Conservation (phyloP, 495 filamentous ascomycete species). For the Tuber aestivum region DNA sequence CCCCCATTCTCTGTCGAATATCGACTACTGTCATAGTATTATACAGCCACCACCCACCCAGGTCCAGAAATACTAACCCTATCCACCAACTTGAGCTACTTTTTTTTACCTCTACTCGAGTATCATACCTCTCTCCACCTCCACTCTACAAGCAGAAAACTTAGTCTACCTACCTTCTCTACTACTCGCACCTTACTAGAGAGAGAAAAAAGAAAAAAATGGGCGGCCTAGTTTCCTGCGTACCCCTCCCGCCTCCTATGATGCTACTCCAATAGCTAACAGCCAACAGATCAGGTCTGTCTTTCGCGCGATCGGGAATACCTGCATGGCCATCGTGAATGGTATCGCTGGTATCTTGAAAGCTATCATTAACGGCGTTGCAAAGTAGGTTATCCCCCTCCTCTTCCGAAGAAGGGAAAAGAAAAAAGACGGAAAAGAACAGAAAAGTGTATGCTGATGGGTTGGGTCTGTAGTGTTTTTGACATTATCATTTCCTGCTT, state of each 20-base stretch:
- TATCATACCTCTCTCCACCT: too few relatives aligned
- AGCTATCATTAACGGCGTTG: conserved; percentile 65
- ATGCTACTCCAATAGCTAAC: conserved; percentile 14
- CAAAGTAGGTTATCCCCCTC: conserved; percentile 12
- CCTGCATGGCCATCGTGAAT: conserved; percentile 77
- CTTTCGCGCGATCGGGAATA: conserved; percentile 76
- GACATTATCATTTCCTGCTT: conserved; percentile 80
- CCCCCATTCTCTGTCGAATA: too few relatives aligned
- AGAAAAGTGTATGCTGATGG: background rate
- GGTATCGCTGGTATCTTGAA: conserved; percentile 68
- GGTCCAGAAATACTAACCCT: too few relatives aligned
- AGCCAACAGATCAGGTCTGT: conserved; percentile 61
- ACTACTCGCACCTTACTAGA: too few relatives aligned
- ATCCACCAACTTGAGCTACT: too few relatives aligned
- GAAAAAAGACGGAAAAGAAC: background rate
- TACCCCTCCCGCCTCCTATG: too few relatives aligned
- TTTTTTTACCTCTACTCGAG: too few relatives aligned
- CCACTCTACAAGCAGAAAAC: too few relatives aligned
- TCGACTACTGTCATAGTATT: too few relatives aligned
- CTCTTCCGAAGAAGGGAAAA: background rate
- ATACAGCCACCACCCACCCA: too few relatives aligned
- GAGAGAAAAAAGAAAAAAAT: conserved; percentile 59
- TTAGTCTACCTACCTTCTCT: too few relatives aligned
- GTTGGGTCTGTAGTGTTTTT: conserved; percentile 64
- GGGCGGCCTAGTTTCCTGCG: conserved; percentile 93